Conservation (phyloP, 106 monocot genomes). For the Ottelia alismoides region DNA sequence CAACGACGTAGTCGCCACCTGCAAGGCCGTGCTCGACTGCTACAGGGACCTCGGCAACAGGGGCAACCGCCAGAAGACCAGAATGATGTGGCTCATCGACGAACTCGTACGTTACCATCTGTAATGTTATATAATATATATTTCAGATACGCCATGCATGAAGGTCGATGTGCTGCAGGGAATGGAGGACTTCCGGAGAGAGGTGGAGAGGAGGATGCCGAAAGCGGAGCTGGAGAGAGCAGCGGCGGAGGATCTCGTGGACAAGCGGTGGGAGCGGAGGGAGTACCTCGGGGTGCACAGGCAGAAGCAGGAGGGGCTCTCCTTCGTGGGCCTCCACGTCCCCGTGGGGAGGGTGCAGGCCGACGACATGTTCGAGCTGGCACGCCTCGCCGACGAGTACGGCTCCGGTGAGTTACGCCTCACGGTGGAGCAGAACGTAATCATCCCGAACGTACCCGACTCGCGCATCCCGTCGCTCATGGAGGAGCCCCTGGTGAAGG, state of each 20-base stretch:
- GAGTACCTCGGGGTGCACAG: slow-evolving; percentile 82
- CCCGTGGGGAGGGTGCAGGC: slow-evolving; percentile 79
- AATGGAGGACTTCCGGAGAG: slow-evolving; percentile 68
- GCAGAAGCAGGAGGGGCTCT: slow-evolving; percentile 63
- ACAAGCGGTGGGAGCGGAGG: slow-evolving; percentile 54
- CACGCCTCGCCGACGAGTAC: slow-evolving; percentile 64
- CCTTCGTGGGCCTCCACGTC: slow-evolving; percentile 71
- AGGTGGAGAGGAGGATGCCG: slow-evolving; percentile 83
- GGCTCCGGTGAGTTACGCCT: slow-evolving; percentile 81
- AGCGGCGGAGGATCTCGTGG: slow-evolving; percentile 43
- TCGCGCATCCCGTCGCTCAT: slow-evolving; percentile 28
- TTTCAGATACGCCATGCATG: neutral
- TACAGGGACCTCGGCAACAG: slow-evolving; percentile 84
- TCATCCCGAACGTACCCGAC: slow-evolving; percentile 62
- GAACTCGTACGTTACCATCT: slow-evolving; percentile 53
- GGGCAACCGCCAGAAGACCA: slow-evolving; percentile 86
- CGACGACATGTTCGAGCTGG: slow-evolving; percentile 72
- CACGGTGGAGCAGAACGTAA: slow-evolving; percentile 87
- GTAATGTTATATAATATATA: neutral
- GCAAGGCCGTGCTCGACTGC: slow-evolving; percentile 70
- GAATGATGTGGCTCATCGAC: slow-evolving; percentile 99
- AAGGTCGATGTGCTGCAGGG: slow-evolving; percentile 25
- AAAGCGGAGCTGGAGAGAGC: slow-evolving; percentile 32
- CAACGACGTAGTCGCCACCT: slow-evolving; percentile 50
- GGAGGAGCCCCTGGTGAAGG: slow-evolving; percentile 44